phyloP scores from a whole-genome alignment of 768 basidiomycete genomes.

The Lactarius hatsudake region DNA sequence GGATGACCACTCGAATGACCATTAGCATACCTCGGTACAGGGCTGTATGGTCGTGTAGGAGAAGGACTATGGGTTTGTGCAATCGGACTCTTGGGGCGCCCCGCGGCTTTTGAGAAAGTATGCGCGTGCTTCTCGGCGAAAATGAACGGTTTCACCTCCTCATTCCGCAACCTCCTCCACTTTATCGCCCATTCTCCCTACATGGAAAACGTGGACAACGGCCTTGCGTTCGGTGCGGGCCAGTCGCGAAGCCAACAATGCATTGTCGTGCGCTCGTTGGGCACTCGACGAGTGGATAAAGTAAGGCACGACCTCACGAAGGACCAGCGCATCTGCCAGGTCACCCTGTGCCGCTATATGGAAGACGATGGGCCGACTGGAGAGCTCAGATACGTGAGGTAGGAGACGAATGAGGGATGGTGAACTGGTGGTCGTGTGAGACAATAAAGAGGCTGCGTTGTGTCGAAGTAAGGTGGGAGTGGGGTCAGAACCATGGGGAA shows the following conservation, averaged over 20 bases:
- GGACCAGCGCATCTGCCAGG: conserved; percentile 70
- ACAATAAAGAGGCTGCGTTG: conserved; percentile 43
- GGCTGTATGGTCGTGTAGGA: conserved; percentile 12
- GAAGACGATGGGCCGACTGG: conserved; percentile 61
- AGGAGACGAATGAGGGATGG: conserved; percentile 59
- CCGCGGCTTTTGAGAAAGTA: conserved; percentile 20
- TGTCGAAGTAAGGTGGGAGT: conserved; percentile 56
- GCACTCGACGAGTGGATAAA: conserved; percentile 74
- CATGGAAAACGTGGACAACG: conserved; percentile 84
- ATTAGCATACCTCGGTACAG: conserved; percentile 9
- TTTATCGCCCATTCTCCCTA: conserved; percentile 38
- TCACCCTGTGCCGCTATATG: conserved; percentile 66
- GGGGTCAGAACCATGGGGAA: conserved; percentile 64
- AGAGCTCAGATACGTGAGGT: conserved; percentile 65
- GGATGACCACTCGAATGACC: conserved; percentile 35
- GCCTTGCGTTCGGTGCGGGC: conserved; percentile 67
- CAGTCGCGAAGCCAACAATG: conserved; percentile 78
- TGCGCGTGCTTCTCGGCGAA: conserved; percentile 41
- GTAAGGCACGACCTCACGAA: conserved; percentile 77
- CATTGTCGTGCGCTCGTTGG: conserved; percentile 87
- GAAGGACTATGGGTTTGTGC: conserved; percentile 3
- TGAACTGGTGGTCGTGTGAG: conserved; percentile 54
- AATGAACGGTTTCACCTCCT: conserved; percentile 59
- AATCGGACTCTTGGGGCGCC: not conserved
- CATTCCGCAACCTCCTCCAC: conserved; percentile 57